Evolutionary conservation across 345 rosid species (phyloP).

Genomic region (Carallia pectinifolia): DNA sequence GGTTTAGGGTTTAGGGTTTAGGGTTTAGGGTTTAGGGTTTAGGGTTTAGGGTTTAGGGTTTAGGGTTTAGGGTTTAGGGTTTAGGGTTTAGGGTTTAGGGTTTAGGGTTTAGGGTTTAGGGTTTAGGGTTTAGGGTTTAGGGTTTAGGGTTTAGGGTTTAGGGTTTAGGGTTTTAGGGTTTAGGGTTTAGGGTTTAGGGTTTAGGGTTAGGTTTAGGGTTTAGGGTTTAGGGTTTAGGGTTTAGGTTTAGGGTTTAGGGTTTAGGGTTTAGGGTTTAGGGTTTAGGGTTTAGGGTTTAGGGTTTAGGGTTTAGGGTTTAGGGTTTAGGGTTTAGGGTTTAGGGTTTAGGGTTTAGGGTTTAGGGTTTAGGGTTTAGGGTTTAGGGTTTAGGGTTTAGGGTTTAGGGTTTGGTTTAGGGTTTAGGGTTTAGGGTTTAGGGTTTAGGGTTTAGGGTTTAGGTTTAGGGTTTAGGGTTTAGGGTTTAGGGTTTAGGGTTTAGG

Average conservation of each 20-base stretch:
- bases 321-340: too few relatives aligned
- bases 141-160: slow-evolving; percentile 10
- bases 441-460: too few relatives aligned
- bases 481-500: too few relatives aligned
- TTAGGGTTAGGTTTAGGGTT: slow-evolving; percentile 13
- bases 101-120: slow-evolving; percentile 5
- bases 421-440: too few relatives aligned
- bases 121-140: slow-evolving; percentile 5
- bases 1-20: slow-evolving; percentile 13
- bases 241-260: slow-evolving; percentile 7
- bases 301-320: too few relatives aligned
- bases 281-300: slow-evolving; percentile 5
- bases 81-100: slow-evolving; percentile 2
- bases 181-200: slow-evolving; percentile 19
- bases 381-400: too few relatives aligned
- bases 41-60: background rate
- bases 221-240: slow-evolving; percentile 12
- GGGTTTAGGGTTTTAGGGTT: slow-evolving; percentile 17
- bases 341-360: too few relatives aligned
- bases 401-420: too few relatives aligned
- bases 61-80: background rate
- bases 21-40: slow-evolving; percentile 8
- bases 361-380: too few relatives aligned
- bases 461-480: too few relatives aligned
- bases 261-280: background rate